A percentile compares a stretch with the other conserved stretches of the same genome.
These are phyloP conservation scores for Vitis hybrid DNA, from an alignment of 177 flowering plant species.

Conservation along the genomic window DNA sequence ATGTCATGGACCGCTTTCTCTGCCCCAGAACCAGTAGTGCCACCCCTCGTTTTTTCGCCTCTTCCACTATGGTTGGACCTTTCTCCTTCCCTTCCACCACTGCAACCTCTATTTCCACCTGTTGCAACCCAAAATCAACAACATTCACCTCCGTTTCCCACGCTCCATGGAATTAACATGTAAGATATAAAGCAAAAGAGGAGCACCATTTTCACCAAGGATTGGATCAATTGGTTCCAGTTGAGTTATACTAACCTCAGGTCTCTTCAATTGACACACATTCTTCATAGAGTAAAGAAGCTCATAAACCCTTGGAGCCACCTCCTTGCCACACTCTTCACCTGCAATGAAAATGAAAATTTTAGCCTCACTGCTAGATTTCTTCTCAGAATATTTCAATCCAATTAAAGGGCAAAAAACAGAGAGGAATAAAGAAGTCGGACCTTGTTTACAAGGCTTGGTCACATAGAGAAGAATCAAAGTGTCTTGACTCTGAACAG, in stretches of 20 bases:
- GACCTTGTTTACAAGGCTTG: slow-evolving; percentile 53
- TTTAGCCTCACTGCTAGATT: neutral
- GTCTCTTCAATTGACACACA: slow-evolving; percentile 56
- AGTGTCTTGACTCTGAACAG: slow-evolving; percentile 66
- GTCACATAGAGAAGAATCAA: slow-evolving; percentile 61
- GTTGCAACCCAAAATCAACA: neutral
- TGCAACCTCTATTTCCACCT: slow-evolving; percentile 62
- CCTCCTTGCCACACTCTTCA: slow-evolving; percentile 31
- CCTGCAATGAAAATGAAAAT: slow-evolving; percentile 25
- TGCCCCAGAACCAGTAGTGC: slow-evolving; percentile 75
- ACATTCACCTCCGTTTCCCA: no score
- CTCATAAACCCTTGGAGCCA: slow-evolving; percentile 44
- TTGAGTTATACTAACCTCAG: slow-evolving; percentile 52
- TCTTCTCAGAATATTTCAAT: neutral
- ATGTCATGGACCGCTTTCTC: slow-evolving; percentile 59
- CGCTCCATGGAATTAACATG: no score
- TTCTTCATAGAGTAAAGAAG: slow-evolving; percentile 53
- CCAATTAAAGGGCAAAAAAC: neutral
- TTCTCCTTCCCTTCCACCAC: slow-evolving; percentile 74
- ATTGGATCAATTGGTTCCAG: neutral
- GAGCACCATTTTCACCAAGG: neutral
- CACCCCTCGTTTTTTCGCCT: slow-evolving; percentile 61
- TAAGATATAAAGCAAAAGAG: neutral
- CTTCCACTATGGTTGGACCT: slow-evolving; percentile 69
- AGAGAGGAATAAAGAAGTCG: neutral